Percentiles rank a stretch among this genome's conserved stretches.
These are phyloP conservation scores for Gracilaria domingensis DNA, from an alignment of 23 red algal species.

Conservation along the genomic window DNA sequence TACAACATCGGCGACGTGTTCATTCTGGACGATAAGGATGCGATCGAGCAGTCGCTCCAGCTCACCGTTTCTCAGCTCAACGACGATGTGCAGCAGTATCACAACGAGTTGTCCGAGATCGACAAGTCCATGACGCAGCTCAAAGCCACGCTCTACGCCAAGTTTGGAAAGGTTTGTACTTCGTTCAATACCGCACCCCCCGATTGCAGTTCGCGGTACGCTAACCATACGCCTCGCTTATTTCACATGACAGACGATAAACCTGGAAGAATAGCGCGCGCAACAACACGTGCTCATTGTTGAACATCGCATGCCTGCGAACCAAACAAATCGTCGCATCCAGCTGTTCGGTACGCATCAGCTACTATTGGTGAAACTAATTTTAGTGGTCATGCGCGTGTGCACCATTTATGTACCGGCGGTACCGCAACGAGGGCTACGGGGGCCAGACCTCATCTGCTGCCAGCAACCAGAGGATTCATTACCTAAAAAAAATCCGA, in stretches of 20 bases:
- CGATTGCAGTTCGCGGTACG: too few relatives aligned
- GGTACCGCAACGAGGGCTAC: too few relatives aligned
- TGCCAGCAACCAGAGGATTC: too few relatives aligned
- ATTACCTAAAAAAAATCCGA: too few relatives aligned
- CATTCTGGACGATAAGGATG: constrained; percentile 58
- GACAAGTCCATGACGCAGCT: constrained; percentile 36
- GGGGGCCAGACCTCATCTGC: too few relatives aligned
- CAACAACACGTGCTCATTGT: too few relatives aligned
- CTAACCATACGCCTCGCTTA: background rate
- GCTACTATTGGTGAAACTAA: too few relatives aligned
- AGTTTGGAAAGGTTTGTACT: constrained; percentile 76
- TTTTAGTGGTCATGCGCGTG: too few relatives aligned
- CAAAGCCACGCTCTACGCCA: constrained; percentile 62
- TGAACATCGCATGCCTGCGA: too few relatives aligned
- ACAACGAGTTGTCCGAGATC: constrained; percentile 25
- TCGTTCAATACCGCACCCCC: background rate
- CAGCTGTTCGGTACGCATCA: too few relatives aligned
- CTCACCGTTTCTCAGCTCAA: constrained; percentile 30
- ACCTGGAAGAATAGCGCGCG: constrained; percentile 55
- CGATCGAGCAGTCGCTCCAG: constrained; percentile 43
- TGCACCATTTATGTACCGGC: too few relatives aligned
- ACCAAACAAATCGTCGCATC: too few relatives aligned
- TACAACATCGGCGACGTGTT: constrained; percentile 78
- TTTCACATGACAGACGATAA: constrained; percentile 65
- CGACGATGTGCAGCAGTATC: constrained; percentile 24